A percentile compares a stretch with the other conserved stretches of the same genome.
Evolutionary conservation across 2,329 filamentous ascomycete species (phyloP).

Genomic region (Sclerotinia glacialis): DNA sequence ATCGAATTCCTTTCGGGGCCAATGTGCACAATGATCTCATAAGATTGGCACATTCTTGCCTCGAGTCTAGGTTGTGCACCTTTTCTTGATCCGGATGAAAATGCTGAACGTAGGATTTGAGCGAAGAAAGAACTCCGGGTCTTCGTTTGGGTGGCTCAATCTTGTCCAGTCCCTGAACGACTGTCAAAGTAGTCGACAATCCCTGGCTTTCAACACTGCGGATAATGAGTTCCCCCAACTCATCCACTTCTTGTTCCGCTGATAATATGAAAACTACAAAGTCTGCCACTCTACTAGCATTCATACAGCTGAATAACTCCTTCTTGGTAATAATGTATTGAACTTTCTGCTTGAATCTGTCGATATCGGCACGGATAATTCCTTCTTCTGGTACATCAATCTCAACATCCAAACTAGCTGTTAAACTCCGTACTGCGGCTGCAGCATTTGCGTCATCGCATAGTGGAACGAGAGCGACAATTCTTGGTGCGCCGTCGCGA

Average conservation of each 20-base stretch:
- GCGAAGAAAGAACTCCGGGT: constrained; percentile 71
- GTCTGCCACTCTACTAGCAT: constrained; percentile 84
- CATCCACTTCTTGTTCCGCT: constrained; percentile 77
- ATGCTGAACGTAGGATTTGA: constrained; percentile 90
- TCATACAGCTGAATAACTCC: constrained; percentile 73
- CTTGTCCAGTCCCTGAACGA: constrained; percentile 75
- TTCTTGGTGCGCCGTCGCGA: constrained; percentile 78
- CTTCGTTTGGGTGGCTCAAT: constrained; percentile 78
- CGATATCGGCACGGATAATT: constrained; percentile 65
- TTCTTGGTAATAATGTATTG: constrained; percentile 76
- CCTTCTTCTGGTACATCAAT: constrained; percentile 58
- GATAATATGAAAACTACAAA: constrained; percentile 87
- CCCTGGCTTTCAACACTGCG: constrained; percentile 90
- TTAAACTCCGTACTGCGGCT: constrained; percentile 67
- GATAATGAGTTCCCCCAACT: constrained; percentile 78
- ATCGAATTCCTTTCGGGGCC: constrained; percentile 88
- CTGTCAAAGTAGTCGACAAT: constrained; percentile 84
- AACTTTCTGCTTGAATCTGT: constrained; percentile 92
- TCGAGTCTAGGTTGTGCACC: constrained; percentile 80
- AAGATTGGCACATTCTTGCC: constrained; percentile 87
- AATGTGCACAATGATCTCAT: constrained; percentile 89
- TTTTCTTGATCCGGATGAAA: constrained; percentile 94
- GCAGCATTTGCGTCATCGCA: constrained; percentile 68
- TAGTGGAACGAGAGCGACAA: constrained; percentile 84
- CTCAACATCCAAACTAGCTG: constrained; percentile 75